These are phyloP conservation scores for Apophysomyces elegans DNA, from an alignment of 371 early-diverging fungal species.

Conservation along the genomic window DNA sequence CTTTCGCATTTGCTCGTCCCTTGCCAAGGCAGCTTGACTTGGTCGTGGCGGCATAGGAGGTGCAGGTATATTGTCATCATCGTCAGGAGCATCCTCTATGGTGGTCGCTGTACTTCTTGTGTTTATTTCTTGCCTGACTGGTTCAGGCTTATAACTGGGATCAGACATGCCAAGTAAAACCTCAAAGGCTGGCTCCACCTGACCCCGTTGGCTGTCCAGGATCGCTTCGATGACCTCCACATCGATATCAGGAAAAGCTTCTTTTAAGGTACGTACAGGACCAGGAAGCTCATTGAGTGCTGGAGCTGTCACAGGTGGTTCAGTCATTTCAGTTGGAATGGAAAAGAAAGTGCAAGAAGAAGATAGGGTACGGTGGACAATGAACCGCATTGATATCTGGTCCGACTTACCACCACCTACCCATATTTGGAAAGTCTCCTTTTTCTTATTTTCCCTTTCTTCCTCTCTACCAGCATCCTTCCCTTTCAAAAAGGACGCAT, in stretches of 20 bases:
- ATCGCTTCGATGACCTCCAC: conserved; percentile 51
- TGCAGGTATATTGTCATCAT: conserved; percentile 18
- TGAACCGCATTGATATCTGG: background rate
- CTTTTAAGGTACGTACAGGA: conserved; percentile 39
- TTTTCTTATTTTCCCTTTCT: background rate
- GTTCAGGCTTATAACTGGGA: conserved; percentile 40
- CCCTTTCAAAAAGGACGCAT: too few species aligned
- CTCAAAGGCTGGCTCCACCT: conserved; percentile 47
- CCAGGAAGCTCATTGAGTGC: conserved; percentile 11
- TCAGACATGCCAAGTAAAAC: conserved; percentile 48
- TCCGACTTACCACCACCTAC: background rate
- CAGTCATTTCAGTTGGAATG: background rate
- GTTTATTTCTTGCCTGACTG: conserved; percentile 5
- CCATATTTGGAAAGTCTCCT: background rate
- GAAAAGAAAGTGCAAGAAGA: background rate
- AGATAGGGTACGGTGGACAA: background rate
- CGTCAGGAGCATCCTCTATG: conserved; percentile 4
- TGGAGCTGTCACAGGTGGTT: background rate
- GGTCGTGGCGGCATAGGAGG: conserved; percentile 46
- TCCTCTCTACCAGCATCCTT: too few species aligned
- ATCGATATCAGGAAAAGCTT: conserved; percentile 54
- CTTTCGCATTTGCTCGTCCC: conserved; percentile 51
- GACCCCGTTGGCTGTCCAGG: conserved; percentile 37
- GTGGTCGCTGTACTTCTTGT: conserved; percentile 8
- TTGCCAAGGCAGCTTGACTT: conserved; percentile 21